Base-by-base conservation (phyloP, 2,329 filamentous ascomycete genomes). In the Penicillium sp. region DNA sequence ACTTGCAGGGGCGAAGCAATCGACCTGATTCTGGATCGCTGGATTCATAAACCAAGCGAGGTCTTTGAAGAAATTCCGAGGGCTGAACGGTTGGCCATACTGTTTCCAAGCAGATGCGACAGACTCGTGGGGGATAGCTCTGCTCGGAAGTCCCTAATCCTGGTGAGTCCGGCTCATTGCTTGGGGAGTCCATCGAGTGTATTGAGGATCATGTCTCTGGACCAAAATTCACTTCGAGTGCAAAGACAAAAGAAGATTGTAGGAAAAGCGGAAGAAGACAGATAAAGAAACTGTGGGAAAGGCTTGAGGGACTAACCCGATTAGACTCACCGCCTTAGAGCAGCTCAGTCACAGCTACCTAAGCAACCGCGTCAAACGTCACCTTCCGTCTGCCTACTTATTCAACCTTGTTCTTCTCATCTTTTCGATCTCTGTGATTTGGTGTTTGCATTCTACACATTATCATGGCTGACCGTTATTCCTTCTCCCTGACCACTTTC, bases 401-500 rank as follows among this genome's bases (percentile, higher is more conserved):
- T 62, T 56, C 57, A 58, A 52, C 57, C 44, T 59, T 35, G 35
- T 55, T 55, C 51, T 27, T 63, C 52, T 42, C 52, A 48, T 55
- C 51, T 52, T 60, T 49, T 50, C 26, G 40, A 49, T 54, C 46
- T 46, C 49, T 42, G 51, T 54, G 52, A 20, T 54, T 54, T 54
- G 47, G 26, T 50, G 46, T 49, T 41, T 45, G 26, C 46, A n/a
- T 18, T 25, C 31, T 53, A 54, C 48, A 59, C 51, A 57, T 59
- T 54, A 63, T 53, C 74, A 99, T 99, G 93, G 93, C 94, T 73
- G 94, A 99, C 79, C 85, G 94, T 82, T 99, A 99, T 80, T 97
- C 93, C 53, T 99, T 99, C 87, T 99, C 94, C 57, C 85, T 99
- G 75, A 99, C 94, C 63, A 99, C 94, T 64, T 99, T 99, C 88